Base-by-base conservation (phyloP, 768 basidiomycete species). In the Butyriboletus loyo region DNA sequence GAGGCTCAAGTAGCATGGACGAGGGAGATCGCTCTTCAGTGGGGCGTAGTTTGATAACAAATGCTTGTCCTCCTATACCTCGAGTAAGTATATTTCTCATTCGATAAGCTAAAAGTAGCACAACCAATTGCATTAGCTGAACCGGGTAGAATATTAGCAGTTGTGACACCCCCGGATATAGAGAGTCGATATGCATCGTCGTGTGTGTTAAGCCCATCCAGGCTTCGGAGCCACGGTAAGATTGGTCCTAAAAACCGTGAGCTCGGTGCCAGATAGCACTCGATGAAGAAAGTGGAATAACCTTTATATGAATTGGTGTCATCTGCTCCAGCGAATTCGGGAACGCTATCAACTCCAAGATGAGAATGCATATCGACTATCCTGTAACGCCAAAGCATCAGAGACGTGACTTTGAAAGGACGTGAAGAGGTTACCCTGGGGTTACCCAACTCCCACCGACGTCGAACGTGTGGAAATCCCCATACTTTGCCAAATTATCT, bases 151-250 rank as follows among this genome's bases (percentile, higher is more conserved):
- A 95, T 75, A 59, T 91, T 87, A 15, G 81, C 84, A 3, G 92
- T 87, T 0, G 95, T 96, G 31, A 96, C 86, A 14, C 95, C 95
- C 11, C 93, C 93, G 4, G 94, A 80, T 49, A 93, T 85, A 3
- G 89, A 81, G 15, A 91, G 75, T 50, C 75, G 75, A 66, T 85
- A 86, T 1, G 85, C 77, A 36, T 85, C 82, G 63, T 95, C 93
- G 54, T 92, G 89, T 1, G 89, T 92, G 65, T 95, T 87, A 60
- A 97, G 78, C 0, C 81, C 91, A 65, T 98, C 94, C 35, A 93
- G 75, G 51, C 82, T 86, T 42, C 92, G 78, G 25, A 98, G 74
- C 84, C 86, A 90, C 2, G 92, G 91, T 31, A 84, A 60, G 51
- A 88, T 76, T 4, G 89, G 80, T 0, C 86, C 66, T 67, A 35